Evolutionary conservation across 2,329 filamentous ascomycete genomes (phyloP).

Genomic region (Nannizziopsis arthrosporioides): DNA sequence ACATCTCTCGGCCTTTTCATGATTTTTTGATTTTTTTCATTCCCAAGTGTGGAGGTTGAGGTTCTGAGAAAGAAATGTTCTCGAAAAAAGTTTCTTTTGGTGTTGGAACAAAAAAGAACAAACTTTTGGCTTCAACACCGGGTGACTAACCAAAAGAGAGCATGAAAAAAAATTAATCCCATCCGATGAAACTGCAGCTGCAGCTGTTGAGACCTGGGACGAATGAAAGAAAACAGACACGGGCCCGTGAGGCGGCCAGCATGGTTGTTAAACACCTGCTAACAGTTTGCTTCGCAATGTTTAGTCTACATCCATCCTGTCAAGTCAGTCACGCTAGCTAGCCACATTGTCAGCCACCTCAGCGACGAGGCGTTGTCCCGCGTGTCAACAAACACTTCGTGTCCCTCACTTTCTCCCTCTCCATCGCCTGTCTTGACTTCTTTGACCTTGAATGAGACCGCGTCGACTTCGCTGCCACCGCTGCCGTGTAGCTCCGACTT

Average conservation of each 20-base stretch:
- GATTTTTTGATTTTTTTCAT: not conserved
- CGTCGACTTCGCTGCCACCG: conserved; percentile 52
- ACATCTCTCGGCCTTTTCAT: not conserved
- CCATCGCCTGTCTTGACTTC: conserved; percentile 62
- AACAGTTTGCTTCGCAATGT: conserved; percentile 12
- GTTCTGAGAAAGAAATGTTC: not conserved
- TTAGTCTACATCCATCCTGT: conserved; percentile 57
- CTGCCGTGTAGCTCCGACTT: conserved; percentile 64
- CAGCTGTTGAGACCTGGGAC: not conserved
- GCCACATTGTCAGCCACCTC: conserved; percentile 33
- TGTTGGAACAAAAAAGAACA: not conserved
- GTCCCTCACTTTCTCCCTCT: conserved; percentile 77
- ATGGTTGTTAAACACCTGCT: not conserved
- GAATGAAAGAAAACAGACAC: not conserved
- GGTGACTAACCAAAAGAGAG: too few relatives aligned
- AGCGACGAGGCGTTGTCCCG: conserved; percentile 32
- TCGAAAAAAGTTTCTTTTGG: not conserved
- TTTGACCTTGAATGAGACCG: conserved; percentile 70
- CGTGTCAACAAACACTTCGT: conserved; percentile 55
- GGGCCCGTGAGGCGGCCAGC: not conserved
- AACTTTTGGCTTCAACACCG: not conserved
- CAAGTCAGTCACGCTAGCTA: conserved; percentile 29
- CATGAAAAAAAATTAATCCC: too few relatives aligned
- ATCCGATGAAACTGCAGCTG: too few relatives aligned
- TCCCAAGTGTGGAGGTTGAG: not conserved